Conservation (phyloP, 2,329 filamentous ascomycete genomes). For the Aspergillus spinulosporus region DNA sequence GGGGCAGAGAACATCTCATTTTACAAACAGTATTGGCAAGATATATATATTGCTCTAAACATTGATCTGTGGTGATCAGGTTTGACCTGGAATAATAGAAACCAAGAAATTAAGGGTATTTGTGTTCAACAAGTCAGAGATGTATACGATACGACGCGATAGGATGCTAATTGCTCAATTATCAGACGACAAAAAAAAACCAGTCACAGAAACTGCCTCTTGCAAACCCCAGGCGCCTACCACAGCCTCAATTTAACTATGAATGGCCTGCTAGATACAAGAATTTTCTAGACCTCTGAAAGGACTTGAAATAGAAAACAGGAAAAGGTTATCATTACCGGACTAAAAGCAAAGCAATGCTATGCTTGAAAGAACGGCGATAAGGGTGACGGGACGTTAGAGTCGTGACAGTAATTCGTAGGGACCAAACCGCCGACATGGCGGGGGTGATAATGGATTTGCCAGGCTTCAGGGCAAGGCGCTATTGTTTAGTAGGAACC, state of each 20-base stretch:
- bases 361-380: background rate
- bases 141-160: background rate
- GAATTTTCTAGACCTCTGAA: background rate
- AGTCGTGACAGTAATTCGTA: constrained; percentile 18
- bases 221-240: background rate
- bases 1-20: too few relatives aligned
- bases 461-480: background rate
- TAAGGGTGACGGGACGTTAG: constrained; percentile 8
- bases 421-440: constrained; percentile 1
- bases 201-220: background rate
- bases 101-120: background rate
- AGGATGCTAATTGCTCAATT: background rate
- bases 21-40: too few relatives aligned
- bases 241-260: background rate
- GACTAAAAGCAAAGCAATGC: background rate
- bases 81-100: too few relatives aligned
- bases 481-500: constrained; percentile 31
- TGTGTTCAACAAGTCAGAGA: background rate
- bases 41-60: too few relatives aligned
- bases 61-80: too few relatives aligned
- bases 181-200: background rate
- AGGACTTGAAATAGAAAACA: background rate
- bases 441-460: constrained; percentile 1
- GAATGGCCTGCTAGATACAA: background rate
- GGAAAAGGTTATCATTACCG: background rate